Evolutionary conservation across 305 asterid genomes (phyloP), one percentile per base, ranked within the genome.

Genomic region (Fraxinus ornus): DNA sequence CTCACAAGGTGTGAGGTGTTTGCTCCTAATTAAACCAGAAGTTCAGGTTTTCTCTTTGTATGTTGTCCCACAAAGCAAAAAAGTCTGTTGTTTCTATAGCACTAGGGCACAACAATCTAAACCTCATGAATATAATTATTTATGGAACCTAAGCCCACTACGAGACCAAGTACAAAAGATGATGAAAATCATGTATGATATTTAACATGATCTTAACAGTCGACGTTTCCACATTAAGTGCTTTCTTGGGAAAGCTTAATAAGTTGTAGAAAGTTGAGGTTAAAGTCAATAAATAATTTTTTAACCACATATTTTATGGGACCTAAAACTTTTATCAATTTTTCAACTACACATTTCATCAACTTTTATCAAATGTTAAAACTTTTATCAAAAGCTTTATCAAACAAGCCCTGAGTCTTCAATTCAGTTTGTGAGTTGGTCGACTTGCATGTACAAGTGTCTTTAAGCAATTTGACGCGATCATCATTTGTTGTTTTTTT

Each of bases 401-500:
- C 32, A 8, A 60, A 60, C 32, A 60, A 21, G 28, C 13, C 70
- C 70, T 21, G 8, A 5, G 10, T 68, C 75, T 68, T 68, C 75
- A 68, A 68, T 68, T 26, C 75, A 30, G 36, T 66, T 10, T 24
- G 55, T 30, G 74, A 37, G 64, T 74, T 52, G 66, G 52, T 39
- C 77, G 73, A 77, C 32, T 80, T 78, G 77, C 55, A 39, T 75
- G 39, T 82, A 57, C 78, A 71, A 37, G 35, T 71, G 70, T 75
- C 37, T 49, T 75, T 33, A 75, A 49, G 60, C 75, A 24, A 52
- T 39, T 78, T 78, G 77, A 17, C 26, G 15, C 44, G 24, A 75
- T 30, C 83, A 55, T 62, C 49, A 71, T 76, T 22, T 68, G 80
- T 66, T 76, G 60, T 64, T 22, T 80, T 80, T 81, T 80, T 72